These are phyloP conservation scores for Annulohypoxylon truncatum DNA, from an alignment of 2,329 filamentous ascomycete species.

Conservation along the genomic window DNA sequence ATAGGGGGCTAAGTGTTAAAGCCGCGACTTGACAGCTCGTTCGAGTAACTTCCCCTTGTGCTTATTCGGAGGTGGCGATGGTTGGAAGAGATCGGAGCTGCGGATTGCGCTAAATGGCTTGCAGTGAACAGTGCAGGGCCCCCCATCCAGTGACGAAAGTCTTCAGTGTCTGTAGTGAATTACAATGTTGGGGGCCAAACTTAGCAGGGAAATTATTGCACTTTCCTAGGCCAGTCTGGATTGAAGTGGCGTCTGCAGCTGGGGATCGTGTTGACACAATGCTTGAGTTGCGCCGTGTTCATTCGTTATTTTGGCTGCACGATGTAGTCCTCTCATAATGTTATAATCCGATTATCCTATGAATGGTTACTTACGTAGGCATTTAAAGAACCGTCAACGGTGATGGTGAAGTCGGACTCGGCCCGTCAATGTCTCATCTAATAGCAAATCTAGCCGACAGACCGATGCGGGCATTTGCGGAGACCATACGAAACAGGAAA, in stretches of 20 bases:
- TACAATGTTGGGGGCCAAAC: constrained; percentile 25
- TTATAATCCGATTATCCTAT: neutral
- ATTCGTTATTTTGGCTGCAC: neutral
- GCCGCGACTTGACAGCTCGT: neutral
- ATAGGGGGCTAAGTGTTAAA: neutral
- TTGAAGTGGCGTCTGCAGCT: constrained; percentile 5
- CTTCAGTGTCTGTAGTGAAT: neutral
- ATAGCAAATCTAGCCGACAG: constrained; percentile 1
- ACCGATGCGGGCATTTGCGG: constrained; percentile 16
- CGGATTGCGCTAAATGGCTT: constrained; percentile 6
- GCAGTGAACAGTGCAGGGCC: constrained; percentile 2
- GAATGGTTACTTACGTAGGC: neutral
- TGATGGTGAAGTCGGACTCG: constrained; percentile 14
- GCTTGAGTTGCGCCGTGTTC: neutral
- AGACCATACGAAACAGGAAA: constrained; percentile 5
- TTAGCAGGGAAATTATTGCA: constrained; percentile 14
- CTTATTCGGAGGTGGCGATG: constrained; percentile 7
- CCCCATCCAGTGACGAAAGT: constrained; percentile 17
- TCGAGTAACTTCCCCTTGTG: neutral
- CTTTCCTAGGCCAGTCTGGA: constrained; percentile 6
- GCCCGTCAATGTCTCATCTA: neutral
- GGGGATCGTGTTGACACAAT: constrained; percentile 1
- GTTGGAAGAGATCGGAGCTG: constrained; percentile 1
- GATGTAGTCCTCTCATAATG: neutral
- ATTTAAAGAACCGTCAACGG: neutral